Conservation (phyloP, 75 land plant genomes). For the Gnetum montanum region DNA sequence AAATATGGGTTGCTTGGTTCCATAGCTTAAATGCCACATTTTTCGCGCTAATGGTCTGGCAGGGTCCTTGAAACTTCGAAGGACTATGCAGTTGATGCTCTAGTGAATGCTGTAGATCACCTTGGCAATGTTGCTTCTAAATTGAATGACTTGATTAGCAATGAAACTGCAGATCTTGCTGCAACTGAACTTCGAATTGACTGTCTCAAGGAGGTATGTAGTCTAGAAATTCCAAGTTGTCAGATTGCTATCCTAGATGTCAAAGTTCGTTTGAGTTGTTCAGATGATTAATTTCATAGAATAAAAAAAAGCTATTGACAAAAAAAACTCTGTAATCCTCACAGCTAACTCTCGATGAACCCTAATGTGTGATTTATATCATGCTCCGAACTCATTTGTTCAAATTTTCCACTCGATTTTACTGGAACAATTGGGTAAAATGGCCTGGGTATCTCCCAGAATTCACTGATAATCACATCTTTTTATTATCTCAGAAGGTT, state of each 20-base stretch:
- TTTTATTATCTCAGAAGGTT: conserved; percentile 2
- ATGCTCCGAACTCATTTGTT: not conserved
- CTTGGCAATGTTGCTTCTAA: conserved; percentile 41
- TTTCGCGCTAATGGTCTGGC: no score
- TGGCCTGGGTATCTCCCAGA: no score
- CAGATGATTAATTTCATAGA: not conserved
- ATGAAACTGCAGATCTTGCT: conserved; percentile 22
- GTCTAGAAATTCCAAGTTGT: not conserved
- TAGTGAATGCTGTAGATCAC: conserved; percentile 53
- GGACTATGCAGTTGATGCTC: conserved; percentile 43
- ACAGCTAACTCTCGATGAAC: no score
- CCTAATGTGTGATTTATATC: not conserved
- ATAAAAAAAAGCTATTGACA: not conserved
- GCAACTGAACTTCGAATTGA: conserved; percentile 27
- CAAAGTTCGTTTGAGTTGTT: not conserved
- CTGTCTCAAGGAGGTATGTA: conserved; percentile 29
- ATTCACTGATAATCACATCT: not conserved
- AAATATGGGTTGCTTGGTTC: no score
- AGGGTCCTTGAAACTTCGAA: conserved; percentile 42
- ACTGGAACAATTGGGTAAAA: no score
- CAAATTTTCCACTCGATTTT: not conserved
- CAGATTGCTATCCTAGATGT: not conserved
- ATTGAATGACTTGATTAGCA: conserved; percentile 22
- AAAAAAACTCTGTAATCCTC: no score
- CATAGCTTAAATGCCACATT: no score